Percentiles rank a stretch among this genome's conserved stretches.
These are phyloP conservation scores for Mortierella sp. DNA, from an alignment of 371 early-diverging fungal species.

Conservation along the genomic window DNA sequence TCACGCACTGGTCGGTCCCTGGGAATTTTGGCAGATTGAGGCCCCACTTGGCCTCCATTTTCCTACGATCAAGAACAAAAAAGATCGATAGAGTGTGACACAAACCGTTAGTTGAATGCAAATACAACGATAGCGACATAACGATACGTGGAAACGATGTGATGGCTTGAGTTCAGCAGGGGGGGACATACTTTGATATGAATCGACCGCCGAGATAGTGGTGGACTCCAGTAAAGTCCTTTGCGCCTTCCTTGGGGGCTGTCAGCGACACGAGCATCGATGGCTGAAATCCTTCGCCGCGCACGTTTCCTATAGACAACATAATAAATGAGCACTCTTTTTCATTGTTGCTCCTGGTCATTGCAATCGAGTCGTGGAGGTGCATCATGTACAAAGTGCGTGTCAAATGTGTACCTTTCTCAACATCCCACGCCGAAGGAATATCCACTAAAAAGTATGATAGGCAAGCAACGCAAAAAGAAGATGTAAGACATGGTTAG, in stretches of 20 bases:
- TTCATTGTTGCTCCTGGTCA: neutral
- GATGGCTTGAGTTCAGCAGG: too few relatives aligned
- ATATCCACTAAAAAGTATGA: conserved; percentile 78
- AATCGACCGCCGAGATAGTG: conserved; percentile 94
- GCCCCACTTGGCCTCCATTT: conserved; percentile 70
- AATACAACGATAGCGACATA: too few relatives aligned
- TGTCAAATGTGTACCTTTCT: conserved; percentile 67
- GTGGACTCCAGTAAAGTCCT: conserved; percentile 75
- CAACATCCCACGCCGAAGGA: conserved; percentile 96
- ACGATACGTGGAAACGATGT: too few relatives aligned
- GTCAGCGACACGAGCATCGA: conserved; percentile 91
- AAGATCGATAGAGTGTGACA: neutral
- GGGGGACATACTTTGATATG: conserved; percentile 72
- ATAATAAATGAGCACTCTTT: neutral
- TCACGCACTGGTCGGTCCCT: conserved; percentile 72
- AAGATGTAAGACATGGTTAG: too few relatives aligned
- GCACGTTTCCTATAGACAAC: conserved; percentile 50
- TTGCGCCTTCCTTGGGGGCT: conserved; percentile 86
- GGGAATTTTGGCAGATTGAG: conserved; percentile 77
- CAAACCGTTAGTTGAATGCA: too few relatives aligned
- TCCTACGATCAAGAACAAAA: conserved; percentile 26
- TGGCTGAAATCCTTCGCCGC: conserved; percentile 72
- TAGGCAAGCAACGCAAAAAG: too few relatives aligned
- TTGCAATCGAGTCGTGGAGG: neutral
- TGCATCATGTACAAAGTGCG: too few relatives aligned